Base-by-base conservation (phyloP, 208 protist species). In the Acanthamoeba castellanii region DNA sequence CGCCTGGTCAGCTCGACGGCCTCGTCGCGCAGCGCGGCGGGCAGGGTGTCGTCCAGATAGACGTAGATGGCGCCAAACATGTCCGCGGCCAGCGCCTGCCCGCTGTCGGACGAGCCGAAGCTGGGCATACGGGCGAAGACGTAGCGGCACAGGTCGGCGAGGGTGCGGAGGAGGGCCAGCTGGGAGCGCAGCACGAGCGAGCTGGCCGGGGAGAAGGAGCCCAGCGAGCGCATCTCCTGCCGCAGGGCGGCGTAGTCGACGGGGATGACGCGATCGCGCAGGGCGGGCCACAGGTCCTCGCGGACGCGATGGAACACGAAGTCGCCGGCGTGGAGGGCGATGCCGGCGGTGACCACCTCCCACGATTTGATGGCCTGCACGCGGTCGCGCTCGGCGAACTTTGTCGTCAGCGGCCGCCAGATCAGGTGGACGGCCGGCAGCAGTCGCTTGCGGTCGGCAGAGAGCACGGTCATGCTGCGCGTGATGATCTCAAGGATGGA, bases 361-460 rank as follows among this genome's bases (percentile, higher is more conserved):
- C 55, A 92, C 32, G 85, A 27, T 30, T 37, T 52, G 25, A 92
- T 92, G 85, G 64, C 55, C 59, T 76, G 59, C 32, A 76, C 45
- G 22, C 64, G n/a, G 45, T 92, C 85, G 7, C 32, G 64, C 32
- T 92, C 85, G 13, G 55, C 64, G 55, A 92, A 92, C 27, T 55
- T 64, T 11, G 85, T 64, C 14, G 59, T 25, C 27, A 92, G 85
- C 16, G 85, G 85, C 25, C 64, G 55, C 85, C 85, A 92, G 18
- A 92, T 92, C 3, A 92, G 85, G 42, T 92, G 85, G 18, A 92
- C 64, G 0, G 59, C 64, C 37, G 85, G 85, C 85, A 92, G 85
- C 4, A 92, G 85, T 9, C 64, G 55, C 85, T 66, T 92, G 32
- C 85, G 55, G 45, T 92, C 85, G 30, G 59, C 85, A 16, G 64